A percentile compares a stretch with the other conserved stretches of the same genome.
Conservation (phyloP, 768 basidiomycete genomes). For the Suillus americanus region DNA sequence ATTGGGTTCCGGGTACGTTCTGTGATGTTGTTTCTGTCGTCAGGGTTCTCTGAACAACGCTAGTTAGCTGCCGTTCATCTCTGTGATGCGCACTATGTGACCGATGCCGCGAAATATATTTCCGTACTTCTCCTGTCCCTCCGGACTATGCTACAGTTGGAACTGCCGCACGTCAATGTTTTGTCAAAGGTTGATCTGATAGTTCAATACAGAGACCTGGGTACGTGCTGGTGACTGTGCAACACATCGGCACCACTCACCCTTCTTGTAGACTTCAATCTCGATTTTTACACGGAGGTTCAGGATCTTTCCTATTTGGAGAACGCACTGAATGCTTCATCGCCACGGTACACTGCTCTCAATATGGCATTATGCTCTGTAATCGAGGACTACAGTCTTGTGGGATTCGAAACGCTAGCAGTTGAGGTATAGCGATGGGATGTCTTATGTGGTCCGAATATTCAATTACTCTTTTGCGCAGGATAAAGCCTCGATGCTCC, state of each 20-base stretch:
- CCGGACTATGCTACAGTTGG: constrained; percentile 96
- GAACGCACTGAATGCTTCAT: constrained; percentile 61
- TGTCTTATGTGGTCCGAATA: neutral
- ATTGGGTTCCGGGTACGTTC: constrained; percentile 79
- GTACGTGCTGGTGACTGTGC: constrained; percentile 42
- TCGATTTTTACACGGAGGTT: constrained; percentile 97
- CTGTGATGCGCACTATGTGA: constrained; percentile 96
- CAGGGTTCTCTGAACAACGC: constrained; percentile 8
- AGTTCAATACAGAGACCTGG: constrained; percentile 85
- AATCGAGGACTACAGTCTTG: constrained; percentile 91
- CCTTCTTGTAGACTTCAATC: constrained; percentile 76
- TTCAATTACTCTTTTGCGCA: constrained; percentile 28
- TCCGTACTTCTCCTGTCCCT: constrained; percentile 89
- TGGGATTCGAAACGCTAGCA: constrained; percentile 95
- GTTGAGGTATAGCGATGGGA: constrained; percentile 67
- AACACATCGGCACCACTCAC: neutral
- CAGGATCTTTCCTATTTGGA: constrained; percentile 92
- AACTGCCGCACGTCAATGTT: constrained; percentile 97
- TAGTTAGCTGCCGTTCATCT: constrained; percentile 93
- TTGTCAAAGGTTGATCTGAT: constrained; percentile 95
- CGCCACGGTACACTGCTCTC: constrained; percentile 71
- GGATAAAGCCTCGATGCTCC: constrained; percentile 95
- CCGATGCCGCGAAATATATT: constrained; percentile 93
- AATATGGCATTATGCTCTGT: constrained; percentile 90
- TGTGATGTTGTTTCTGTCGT: constrained; percentile 1